Evolutionary conservation across 768 basidiomycete genomes (phyloP), one percentile per base, ranked within the genome.

Genomic region (Neoboletus subvelutipes): DNA sequence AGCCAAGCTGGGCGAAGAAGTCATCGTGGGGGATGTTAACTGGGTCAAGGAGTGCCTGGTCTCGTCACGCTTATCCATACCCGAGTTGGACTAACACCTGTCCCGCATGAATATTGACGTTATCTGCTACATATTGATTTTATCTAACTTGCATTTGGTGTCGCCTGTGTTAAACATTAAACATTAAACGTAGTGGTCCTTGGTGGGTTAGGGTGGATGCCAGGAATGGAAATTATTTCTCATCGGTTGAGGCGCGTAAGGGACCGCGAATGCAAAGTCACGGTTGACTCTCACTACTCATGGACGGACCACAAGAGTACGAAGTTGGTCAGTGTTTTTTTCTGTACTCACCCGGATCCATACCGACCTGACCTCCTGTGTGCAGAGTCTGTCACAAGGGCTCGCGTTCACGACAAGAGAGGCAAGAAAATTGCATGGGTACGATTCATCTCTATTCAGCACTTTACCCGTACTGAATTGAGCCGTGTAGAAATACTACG

Each of bases 41-140:
- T 93, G 89, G 89, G 81, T 93, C 40, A 94, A 93, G 70, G 82
- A 89, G 46, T 87, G 88, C 64, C 73, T 93, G 31, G 80, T 90
- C 57, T 79, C 86, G 17, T 85, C 86, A 15, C 76, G 84, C 33
- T 65, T 82, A 28, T 66, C 81, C 4, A 72, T 75, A 42, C 67
- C 74, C 4, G 57, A 58, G 45, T 45, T 50, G 43, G 57, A 64
- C 39, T 63, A 36, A 55, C 10, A 7, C 45, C 18, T 20, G 10
- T 42, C n/a, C 13, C 9, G n/a, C 31, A 4, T 10, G 46, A 2
- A 50, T 52, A 17, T n/a, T 40, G 40, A 40, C 34, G 3, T 40
- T 40, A 50, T 55, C 20, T 50, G 50, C 51, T 55, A 50, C 42
- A 20, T 49, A 15, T 58, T 39, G 55, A 41, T 52, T 17, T 48